Base-by-base conservation (phyloP, 83 land plant genomes). In the Thuja plicata region DNA sequence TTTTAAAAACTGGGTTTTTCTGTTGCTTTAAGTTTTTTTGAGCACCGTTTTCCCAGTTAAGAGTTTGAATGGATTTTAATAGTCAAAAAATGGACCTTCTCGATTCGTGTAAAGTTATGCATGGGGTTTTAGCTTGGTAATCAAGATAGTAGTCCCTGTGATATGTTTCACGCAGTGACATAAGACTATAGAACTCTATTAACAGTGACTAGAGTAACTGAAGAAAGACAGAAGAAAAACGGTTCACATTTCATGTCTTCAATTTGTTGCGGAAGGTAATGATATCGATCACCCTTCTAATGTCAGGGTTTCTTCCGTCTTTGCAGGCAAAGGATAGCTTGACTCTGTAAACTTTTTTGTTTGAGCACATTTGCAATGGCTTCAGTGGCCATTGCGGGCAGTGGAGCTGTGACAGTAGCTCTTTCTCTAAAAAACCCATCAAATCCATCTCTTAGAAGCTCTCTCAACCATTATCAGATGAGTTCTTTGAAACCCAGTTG, bases 371-470 rank as follows among this genome's bases (percentile, higher is more conserved):
- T 30, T 15, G 60, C 52, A 85, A 85, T 43, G 62, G 52, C 50
- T 50, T 85, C 86, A n/a, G 13, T 85, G 86, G 86, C 62, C 21
- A 54, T 52, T 30, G 86, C 60, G 52, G 50, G 60, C 32, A n/a
- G 86, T 85, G 86, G 86, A 85, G 62, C 86, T 50, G 37, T 85
- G 60, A 85, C 32, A 27, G 32, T 52, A 85, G 17, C 55, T 30
- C 35, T 50, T 85, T 30, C 60, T 85, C 12, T 34, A 30, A 85
- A 52, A 85, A 54, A 85, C 60, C 60, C 62, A 43, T 52, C 86
- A 85, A 48, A 50, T 30, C 38, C 55, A 48, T 34, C 37, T n/a
- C n/a, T 3, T 17, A 85, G 62, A 27, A 48, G 38, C 17, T 30
- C 86, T 48, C 34, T 27, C 32, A 43, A 85, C 30, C 55, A 32